A percentile compares a stretch with the other conserved stretches of the same genome.
phyloP scores from a whole-genome alignment of 139 green algal genomes.

The Pleodorina starrii region DNA sequence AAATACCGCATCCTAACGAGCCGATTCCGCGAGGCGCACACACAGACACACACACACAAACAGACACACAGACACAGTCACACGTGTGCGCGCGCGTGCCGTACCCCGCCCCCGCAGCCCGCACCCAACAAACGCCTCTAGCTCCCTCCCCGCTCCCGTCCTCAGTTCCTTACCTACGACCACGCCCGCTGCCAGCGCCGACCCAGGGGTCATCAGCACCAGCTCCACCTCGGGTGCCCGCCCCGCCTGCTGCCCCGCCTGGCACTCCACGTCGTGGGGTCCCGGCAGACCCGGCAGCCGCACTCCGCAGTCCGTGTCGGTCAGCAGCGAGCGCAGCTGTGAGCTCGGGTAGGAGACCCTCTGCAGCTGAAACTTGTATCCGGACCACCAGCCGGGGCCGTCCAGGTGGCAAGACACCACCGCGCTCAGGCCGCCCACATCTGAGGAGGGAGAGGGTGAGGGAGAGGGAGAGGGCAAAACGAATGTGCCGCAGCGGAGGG shows the following conservation, averaged over 20 bases:
- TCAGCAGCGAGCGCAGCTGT: slow-evolving; percentile 2
- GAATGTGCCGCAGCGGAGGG: too few relatives aligned
- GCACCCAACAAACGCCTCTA: too few relatives aligned
- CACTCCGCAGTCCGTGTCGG: neutral
- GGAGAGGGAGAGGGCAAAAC: too few relatives aligned
- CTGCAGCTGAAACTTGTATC: slow-evolving; percentile 46
- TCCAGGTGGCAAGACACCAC: slow-evolving; percentile 40
- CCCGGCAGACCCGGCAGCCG: neutral
- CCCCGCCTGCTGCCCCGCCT: neutral
- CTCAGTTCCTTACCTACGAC: slow-evolving; percentile 42
- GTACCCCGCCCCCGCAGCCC: too few relatives aligned
- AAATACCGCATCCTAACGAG: too few relatives aligned
- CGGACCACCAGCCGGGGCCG: slow-evolving; percentile 23
- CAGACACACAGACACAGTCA: too few relatives aligned
- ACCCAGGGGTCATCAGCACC: slow-evolving; percentile 38
- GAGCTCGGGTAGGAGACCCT: neutral
- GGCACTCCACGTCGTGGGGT: slow-evolving; percentile 38
- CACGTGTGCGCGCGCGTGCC: too few relatives aligned
- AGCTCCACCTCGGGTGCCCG: neutral
- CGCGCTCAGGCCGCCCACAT: neutral
- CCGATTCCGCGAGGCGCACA: too few relatives aligned
- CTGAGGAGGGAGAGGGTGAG: slow-evolving; percentile 9
- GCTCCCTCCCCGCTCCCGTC: too few relatives aligned
- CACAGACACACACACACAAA: too few relatives aligned
- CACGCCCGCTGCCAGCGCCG: slow-evolving; percentile 1